Evolutionary conservation across 345 rosid genomes (phyloP).

Genomic region (Limnanthes douglasii): DNA sequence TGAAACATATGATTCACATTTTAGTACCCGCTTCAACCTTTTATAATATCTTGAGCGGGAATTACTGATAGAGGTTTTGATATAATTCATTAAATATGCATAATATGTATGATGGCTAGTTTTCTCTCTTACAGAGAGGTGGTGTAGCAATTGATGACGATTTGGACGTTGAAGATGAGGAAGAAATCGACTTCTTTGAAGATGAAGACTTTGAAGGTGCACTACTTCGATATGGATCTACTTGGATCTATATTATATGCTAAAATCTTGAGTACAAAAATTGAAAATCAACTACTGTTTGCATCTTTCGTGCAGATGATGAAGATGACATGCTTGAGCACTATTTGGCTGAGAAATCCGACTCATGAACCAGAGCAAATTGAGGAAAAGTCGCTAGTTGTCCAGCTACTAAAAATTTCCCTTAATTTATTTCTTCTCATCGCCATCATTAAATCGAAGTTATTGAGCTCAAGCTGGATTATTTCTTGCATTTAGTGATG

Average conservation of each 20-base stretch:
- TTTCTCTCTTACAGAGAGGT: conserved; percentile 52
- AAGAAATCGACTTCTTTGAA: conserved; percentile 75
- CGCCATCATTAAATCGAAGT: too few relatives aligned
- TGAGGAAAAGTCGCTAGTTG: too few relatives aligned
- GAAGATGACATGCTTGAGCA: conserved; percentile 96
- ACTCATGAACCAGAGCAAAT: conserved; percentile 32
- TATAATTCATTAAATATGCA: too few relatives aligned
- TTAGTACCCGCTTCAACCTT: too few relatives aligned
- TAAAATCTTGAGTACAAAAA: background rate
- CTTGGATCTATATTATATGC: background rate
- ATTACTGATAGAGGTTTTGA: too few relatives aligned
- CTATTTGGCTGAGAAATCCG: conserved; percentile 81
- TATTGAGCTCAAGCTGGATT: too few relatives aligned
- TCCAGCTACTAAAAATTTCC: too few relatives aligned
- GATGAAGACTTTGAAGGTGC: conserved; percentile 96
- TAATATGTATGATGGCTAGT: background rate
- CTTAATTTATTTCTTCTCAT: too few relatives aligned
- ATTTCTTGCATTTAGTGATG: too few relatives aligned
- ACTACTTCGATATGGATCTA: conserved; percentile 3
- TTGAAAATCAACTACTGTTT: background rate
- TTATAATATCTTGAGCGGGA: too few relatives aligned
- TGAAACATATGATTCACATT: too few relatives aligned
- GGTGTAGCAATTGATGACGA: conserved; percentile 30
- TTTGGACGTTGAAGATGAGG: conserved; percentile 68
- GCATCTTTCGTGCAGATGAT: conserved; percentile 33